A percentile compares a stretch with the other conserved stretches of the same genome.
Conservation (phyloP, 2,329 filamentous ascomycete species). For the Pseudogymnoascus sp. region DNA sequence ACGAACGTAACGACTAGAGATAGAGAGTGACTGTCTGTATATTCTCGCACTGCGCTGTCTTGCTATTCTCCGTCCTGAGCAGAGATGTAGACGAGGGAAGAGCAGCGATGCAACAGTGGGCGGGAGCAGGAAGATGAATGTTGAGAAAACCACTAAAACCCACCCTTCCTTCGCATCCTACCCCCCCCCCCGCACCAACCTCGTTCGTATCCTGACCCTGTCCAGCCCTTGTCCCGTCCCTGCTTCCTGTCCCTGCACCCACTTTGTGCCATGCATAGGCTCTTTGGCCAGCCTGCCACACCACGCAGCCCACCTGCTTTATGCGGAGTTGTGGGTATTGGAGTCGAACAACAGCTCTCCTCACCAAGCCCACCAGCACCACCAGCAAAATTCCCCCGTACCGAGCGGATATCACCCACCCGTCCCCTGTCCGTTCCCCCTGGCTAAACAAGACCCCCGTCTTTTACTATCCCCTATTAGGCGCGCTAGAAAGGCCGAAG, state of each 20-base stretch:
- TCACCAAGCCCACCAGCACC: not conserved
- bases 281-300: not conserved
- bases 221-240: not conserved
- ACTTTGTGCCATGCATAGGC: not conserved
- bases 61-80: not conserved
- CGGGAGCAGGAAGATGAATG: not conserved
- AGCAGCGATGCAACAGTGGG: not conserved
- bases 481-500: slow-evolving; percentile 2
- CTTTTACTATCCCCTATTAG: not conserved
- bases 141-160: slow-evolving; percentile 4
- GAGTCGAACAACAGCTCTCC: not conserved
- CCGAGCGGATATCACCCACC: not conserved
- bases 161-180: not conserved
- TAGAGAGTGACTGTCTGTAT: slow-evolving; percentile 1
- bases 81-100: not conserved
- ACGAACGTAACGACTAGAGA: not conserved
- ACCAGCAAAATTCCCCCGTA: not conserved
- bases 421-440: not conserved
- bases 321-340: not conserved
- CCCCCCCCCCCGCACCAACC: not conserved
- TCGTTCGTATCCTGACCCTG: not conserved
- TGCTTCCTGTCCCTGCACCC: not conserved
- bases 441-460: not conserved
- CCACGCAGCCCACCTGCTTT: not conserved
- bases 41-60: not conserved